Evolutionary conservation across 73 alveolate genomes (phyloP), one percentile per base, ranked within the genome.

Genomic region (Paramecium biaurelia): DNA sequence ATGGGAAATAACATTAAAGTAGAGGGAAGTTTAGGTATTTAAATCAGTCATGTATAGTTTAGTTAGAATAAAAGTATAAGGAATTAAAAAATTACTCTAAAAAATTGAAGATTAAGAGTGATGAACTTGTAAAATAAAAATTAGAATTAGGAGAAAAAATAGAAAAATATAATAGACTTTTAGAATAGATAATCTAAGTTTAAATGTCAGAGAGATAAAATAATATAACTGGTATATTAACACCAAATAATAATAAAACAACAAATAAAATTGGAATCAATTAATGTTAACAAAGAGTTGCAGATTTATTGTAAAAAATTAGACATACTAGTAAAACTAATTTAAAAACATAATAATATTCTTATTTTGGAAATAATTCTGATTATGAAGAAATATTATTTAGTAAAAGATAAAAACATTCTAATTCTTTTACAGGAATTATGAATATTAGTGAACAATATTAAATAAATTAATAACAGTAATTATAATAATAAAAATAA

Each of bases 311-410:
- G 18, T 20, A 79, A 38, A 79, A 32, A 20, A 79, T 79, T 12
- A 79, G 90, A 79, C 47, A 45, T 21, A 79, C 90, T 0, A 79
- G 90, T 18, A 79, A 23, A 3, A 41, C 56, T 43, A 41, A 23
- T 24, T 9, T 41, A 24, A 79, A 79, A 79, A 79, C 90, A 23
- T 32, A 32, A 41, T 24, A 79, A 79, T 45, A 79, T n/a, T 79
- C 90, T 38, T 79, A 79, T 79, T 45, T 79, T 11, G 76, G 56
- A 79, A 41, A 79, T 35, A 72, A 72, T 35, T 35, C 56, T 11
- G 90, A 79, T 21, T 79, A 79, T 79, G 90, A 79, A 79, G 90
- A 79, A 21, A 45, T 79, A 7, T 21, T 79, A 26, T 79, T 79
- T 34, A 79, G 90, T 24, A 79, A 79, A 79, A 41, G 90, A 43